Evolutionary conservation across 2,329 filamentous ascomycete species (phyloP).

Genomic region (Ceratocystis papillata): DNA sequence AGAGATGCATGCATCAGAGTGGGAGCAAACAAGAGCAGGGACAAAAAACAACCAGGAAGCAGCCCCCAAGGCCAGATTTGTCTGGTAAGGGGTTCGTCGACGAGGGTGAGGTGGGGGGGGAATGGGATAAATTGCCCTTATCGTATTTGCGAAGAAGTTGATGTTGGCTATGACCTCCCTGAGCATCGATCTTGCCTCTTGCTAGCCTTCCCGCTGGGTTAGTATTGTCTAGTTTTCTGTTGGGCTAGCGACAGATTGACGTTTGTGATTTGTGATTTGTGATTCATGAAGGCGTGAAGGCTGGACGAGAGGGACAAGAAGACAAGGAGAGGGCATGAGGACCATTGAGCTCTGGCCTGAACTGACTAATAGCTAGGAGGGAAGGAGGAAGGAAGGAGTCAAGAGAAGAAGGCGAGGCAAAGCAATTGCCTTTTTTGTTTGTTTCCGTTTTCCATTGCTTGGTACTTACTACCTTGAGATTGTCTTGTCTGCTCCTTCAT

Average conservation of each 20-base stretch:
- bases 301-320: too few relatives aligned
- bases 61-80: not conserved
- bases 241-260: too few relatives aligned
- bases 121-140: not conserved
- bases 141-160: not conserved
- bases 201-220: not conserved
- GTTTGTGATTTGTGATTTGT: too few relatives aligned
- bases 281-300: too few relatives aligned
- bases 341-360: too few relatives aligned
- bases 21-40: not conserved
- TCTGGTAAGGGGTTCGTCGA: too few relatives aligned
- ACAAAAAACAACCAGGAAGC: not conserved
- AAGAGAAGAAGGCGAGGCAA: too few relatives aligned
- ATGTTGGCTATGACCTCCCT: not conserved
- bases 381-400: too few relatives aligned
- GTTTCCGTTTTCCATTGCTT: not conserved
- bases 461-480: not conserved
- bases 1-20: not conserved
- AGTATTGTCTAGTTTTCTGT: not conserved
- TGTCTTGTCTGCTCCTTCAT: conserved; percentile 1
- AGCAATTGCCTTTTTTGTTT: not conserved
- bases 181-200: not conserved
- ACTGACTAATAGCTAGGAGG: too few relatives aligned
- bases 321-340: too few relatives aligned
- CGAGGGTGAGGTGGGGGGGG: too few relatives aligned